These are phyloP conservation scores for Aspergillus niger DNA, from an alignment of 2,329 filamentous ascomycete species.

Conservation along the genomic window DNA sequence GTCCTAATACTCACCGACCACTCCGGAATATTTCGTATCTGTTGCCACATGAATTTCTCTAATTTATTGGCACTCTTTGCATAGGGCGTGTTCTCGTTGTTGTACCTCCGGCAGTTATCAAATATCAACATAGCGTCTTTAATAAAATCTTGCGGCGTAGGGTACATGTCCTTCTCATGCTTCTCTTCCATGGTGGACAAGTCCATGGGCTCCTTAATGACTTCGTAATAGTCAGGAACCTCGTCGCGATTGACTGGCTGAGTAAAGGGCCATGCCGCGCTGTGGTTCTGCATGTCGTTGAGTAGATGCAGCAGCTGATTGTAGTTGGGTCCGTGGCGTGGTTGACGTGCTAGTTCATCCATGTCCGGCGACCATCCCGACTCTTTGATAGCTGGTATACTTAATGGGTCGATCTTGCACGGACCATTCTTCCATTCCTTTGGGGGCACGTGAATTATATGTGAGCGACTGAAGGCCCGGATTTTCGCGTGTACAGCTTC, in stretches of 20 bases:
- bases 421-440: constrained; percentile 80
- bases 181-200: constrained; percentile 93
- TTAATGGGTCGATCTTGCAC: constrained; percentile 76
- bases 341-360: constrained; percentile 93
- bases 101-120: constrained; percentile 93
- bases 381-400: constrained; percentile 82
- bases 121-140: constrained; percentile 86
- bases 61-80: constrained; percentile 93
- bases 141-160: constrained; percentile 88
- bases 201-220: constrained; percentile 98
- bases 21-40: constrained; percentile 88
- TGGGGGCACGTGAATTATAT: constrained; percentile 82
- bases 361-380: constrained; percentile 97
- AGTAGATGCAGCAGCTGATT: constrained; percentile 90
- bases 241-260: constrained; percentile 93
- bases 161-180: constrained; percentile 89
- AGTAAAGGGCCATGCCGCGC: constrained; percentile 90
- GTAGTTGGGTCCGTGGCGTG: constrained; percentile 94
- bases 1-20: constrained; percentile 64
- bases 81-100: constrained; percentile 92
- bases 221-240: constrained; percentile 97
- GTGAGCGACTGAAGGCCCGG: constrained; percentile 82
- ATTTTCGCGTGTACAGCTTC: constrained; percentile 95
- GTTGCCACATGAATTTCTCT: constrained; percentile 92
- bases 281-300: constrained; percentile 93